Percentiles rank a stretch among this genome's conserved stretches.
phyloP scores from a whole-genome alignment of 140 eudicot genomes.

The Erigeron philadelphicus region DNA sequence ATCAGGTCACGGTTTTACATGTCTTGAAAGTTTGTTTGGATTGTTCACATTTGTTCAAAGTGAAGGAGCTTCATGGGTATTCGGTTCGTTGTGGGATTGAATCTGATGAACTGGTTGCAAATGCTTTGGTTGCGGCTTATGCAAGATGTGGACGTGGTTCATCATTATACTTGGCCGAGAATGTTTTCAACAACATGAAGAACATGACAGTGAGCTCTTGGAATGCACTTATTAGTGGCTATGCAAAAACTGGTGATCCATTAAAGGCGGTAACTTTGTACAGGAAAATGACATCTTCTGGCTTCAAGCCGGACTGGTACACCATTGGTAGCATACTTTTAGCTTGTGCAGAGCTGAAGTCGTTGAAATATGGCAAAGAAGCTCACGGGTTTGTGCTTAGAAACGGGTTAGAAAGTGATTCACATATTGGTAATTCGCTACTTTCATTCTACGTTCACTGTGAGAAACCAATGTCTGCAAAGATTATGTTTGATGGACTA shows the following conservation, averaged over 20 bases:
- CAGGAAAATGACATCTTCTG: constrained; percentile 39
- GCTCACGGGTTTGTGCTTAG: constrained; percentile 53
- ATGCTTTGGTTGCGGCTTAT: constrained; percentile 53
- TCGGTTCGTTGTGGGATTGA: constrained; percentile 44
- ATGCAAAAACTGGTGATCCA: constrained; percentile 44
- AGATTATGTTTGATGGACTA: constrained; percentile 40
- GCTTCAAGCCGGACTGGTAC: constrained; percentile 45
- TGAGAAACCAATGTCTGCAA: constrained; percentile 38
- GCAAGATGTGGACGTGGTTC: constrained; percentile 48
- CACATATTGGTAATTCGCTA: constrained; percentile 37
- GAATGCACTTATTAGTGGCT: constrained; percentile 56
- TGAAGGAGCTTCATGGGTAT: constrained; percentile 64
- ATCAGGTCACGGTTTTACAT: constrained; percentile 51
- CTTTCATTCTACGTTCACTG: constrained; percentile 47
- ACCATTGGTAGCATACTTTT: constrained; percentile 47
- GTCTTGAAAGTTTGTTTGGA: constrained; percentile 35
- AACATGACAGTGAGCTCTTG: constrained; percentile 41
- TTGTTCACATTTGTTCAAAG: constrained; percentile 27
- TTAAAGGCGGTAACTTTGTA: constrained; percentile 36
- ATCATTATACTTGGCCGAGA: constrained; percentile 32
- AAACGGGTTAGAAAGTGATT: constrained; percentile 43
- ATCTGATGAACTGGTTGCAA: constrained; percentile 35
- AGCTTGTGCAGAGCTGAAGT: constrained; percentile 40
- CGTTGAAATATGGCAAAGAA: constrained; percentile 41
- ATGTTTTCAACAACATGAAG: constrained; percentile 38